Percentiles rank a stretch among this genome's conserved stretches.
These are phyloP conservation scores for Aspergillus bridgeri DNA, from an alignment of 495 filamentous ascomycete species.

Conservation along the genomic window DNA sequence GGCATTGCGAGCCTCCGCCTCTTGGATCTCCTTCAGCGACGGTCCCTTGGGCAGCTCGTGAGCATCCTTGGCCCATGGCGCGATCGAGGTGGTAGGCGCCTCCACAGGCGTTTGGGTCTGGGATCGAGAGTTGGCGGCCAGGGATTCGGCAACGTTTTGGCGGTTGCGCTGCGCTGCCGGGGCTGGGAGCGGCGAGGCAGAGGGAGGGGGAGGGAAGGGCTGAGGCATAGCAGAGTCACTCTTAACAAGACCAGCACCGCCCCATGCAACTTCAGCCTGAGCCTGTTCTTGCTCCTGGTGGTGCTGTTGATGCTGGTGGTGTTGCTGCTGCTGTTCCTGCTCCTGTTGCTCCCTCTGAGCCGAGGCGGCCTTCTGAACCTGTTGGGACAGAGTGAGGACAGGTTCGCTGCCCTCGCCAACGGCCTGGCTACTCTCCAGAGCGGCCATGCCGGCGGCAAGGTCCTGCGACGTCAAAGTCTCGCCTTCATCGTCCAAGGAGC, in stretches of 20 bases:
- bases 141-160: constrained; percentile 77
- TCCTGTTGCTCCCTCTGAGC: constrained; percentile 60
- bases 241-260: constrained; percentile 28
- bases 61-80: constrained; percentile 90
- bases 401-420: constrained; percentile 28
- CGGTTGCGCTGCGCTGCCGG: constrained; percentile 81
- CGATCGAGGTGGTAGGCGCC: constrained; percentile 63
- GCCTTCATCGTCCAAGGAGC: constrained; percentile 7
- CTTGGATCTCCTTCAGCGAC: constrained; percentile 95
- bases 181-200: constrained; percentile 76
- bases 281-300: constrained; percentile 33
- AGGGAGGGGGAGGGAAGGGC: constrained; percentile 74
- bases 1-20: constrained; percentile 89
- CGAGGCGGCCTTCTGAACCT: constrained; percentile 76
- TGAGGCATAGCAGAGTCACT: constrained; percentile 61
- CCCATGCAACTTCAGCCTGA: constrained; percentile 57
- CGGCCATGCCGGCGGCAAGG: constrained; percentile 20
- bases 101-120: constrained; percentile 70
- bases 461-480: constrained; percentile 16
- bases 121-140: constrained; percentile 68
- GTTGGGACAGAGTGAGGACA: constrained; percentile 72
- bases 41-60: constrained; percentile 79
- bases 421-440: neutral
- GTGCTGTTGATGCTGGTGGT: constrained; percentile 11
- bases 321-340: constrained; percentile 15